Evolutionary conservation across 1,284 basidiomycete genomes (phyloP), one percentile per base, ranked within the genome.

Genomic region (Trichosporon sp.): DNA sequence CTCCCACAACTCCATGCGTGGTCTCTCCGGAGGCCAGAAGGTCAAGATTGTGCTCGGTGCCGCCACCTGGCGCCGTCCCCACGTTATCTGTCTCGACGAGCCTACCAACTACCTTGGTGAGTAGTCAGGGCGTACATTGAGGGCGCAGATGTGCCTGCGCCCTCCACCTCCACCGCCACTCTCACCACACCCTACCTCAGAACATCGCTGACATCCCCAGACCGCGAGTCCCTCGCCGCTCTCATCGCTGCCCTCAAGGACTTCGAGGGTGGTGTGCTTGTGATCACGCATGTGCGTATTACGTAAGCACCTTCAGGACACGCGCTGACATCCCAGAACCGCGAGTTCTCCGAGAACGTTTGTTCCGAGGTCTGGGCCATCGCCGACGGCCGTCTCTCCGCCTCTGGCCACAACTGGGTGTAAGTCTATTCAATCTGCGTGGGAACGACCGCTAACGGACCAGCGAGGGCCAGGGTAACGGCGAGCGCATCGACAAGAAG

Each of bases 1-100:
- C 75, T 92, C 92, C 42, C 95, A 98, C 88, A 95, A 95, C 88
- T 90, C 89, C 76, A 96, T 95, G 93, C 89, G 93, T 73, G 95
- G 95, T 89, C 90, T 98, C 65, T 97, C 94, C 71, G 97, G 97
- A 86, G 97, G 97, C 84, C 97, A 99, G 86, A 99, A 99, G 88
- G 95, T 98, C 83, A 98, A 98, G 89, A 95, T 99, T 78, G 96
- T 98, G 29, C 92, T 98, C 78, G 95, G 94, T 86, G 95, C 96
- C 76, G 94, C 96, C 63, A 98, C 95, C 62, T 98, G 95, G 95
- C 93, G 95, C 83, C 91, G 95, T 77, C 97, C 96, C 71, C 97
- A 99, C 87, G 85, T 98, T 84, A 92, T 99, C 84, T 95, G 95
- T 84, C 87, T 99, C 82, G 96, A 98, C 85, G 96, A 99, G 87